Evolutionary conservation across 73 alveolate species (phyloP), one percentile per base, ranked within the genome.

Genomic region (Paramecium sonneborni): DNA sequence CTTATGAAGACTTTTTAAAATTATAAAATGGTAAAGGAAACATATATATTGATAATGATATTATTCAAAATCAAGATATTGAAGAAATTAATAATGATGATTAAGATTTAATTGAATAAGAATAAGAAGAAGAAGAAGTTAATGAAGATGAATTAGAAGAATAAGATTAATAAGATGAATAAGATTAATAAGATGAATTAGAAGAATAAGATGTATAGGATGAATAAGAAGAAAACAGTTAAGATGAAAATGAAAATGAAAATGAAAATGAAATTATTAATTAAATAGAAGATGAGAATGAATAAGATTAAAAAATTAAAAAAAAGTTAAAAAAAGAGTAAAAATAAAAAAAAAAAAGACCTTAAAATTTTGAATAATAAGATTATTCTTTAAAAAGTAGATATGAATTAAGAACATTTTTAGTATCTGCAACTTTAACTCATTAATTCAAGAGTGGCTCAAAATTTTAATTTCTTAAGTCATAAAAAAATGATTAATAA

Each of bases 381-480:
- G 43, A 35, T 35, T 35, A 35, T 35, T 35, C 43, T 35, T 48
- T 48, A 48, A 48, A 15, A 10, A 15, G 20, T 48, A 48, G 20
- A 48, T 4, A 48, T 35, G 68, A 68, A 86, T 38, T 90, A 44
- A 90, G 88, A 85, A 74, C 89, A n/a, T 92, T 92, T 76, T 26
- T 92, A 48, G 92, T 92, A 1, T 85, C 93, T 18, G 95, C 95
- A 8, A 92, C 95, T 20, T 58, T 92, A 87, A 92, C 95, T 32
- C 56, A 85, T 20, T 20, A 92, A 58, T 85, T 85, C 38, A 15
- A 43, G 30, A 69, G 92, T 37, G 90, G 95, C 21, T 84, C 76
- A 20, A 92, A 68, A 35, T 68, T 85, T 72, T 57, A 89, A 41
- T 43, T 52, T 86, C 38, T 41, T 10, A 74, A 85, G 37, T 32